phyloP scores from a whole-genome alignment of 352 stramenopile species.

The Pythium folliculosum region DNA sequence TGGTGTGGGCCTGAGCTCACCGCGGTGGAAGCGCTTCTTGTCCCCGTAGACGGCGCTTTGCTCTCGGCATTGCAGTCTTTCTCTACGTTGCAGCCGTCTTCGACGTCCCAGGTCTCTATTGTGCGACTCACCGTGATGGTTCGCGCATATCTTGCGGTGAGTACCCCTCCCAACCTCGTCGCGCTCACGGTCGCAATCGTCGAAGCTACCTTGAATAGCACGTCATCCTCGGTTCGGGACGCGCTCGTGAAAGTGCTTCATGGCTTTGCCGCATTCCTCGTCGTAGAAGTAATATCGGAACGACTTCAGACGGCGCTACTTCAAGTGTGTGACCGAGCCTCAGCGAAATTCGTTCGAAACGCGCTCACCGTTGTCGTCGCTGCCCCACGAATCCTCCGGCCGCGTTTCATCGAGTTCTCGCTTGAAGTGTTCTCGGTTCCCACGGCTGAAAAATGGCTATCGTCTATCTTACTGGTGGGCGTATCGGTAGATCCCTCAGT shows the following conservation, averaged over 20 bases:
- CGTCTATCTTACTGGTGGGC: neutral
- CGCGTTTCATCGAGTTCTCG: neutral
- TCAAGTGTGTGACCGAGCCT: slow-evolving; percentile 6
- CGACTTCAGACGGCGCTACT: slow-evolving; percentile 15
- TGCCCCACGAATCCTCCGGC: neutral
- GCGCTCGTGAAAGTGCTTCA: slow-evolving; percentile 24
- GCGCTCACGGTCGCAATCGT: slow-evolving; percentile 14
- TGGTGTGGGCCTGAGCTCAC: slow-evolving; percentile 1
- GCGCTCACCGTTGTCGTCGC: slow-evolving; percentile 10
- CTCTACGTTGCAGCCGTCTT: neutral
- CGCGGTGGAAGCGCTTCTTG: slow-evolving; percentile 3
- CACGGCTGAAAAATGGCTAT: slow-evolving; percentile 14
- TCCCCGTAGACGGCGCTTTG: slow-evolving; percentile 8
- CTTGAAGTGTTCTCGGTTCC: slow-evolving; percentile 12
- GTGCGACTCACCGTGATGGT: slow-evolving; percentile 27
- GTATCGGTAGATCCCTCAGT: neutral
- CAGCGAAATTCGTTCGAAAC: slow-evolving; percentile 4
- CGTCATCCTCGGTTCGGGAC: neutral
- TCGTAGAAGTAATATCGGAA: slow-evolving; percentile 18
- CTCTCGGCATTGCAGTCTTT: slow-evolving; percentile 12
- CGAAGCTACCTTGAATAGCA: slow-evolving; percentile 1
- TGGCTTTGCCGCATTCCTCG: slow-evolving; percentile 8
- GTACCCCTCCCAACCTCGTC: slow-evolving; percentile 17
- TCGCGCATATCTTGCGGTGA: slow-evolving; percentile 20
- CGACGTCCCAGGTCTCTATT: slow-evolving; percentile 14